Conservation (phyloP, 805 yeast species). For the Candida ovalis region DNA sequence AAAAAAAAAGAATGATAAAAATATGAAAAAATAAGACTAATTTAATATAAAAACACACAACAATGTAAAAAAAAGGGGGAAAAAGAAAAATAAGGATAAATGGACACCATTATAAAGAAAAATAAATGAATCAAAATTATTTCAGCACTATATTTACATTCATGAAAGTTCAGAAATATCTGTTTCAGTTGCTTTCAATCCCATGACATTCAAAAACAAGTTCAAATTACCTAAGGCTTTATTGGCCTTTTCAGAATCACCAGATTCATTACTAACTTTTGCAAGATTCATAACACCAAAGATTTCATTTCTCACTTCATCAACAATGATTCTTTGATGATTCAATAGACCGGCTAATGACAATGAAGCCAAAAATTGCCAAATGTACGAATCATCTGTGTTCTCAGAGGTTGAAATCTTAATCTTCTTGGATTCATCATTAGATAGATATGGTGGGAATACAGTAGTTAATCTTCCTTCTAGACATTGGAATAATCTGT, state of each 20-base stretch:
- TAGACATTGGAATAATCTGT: conserved; percentile 70
- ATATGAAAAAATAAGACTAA: no score
- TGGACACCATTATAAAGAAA: neutral
- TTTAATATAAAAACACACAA: neutral
- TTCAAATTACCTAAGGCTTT: conserved; percentile 71
- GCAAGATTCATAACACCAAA: conserved; percentile 84
- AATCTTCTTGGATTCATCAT: conserved; percentile 29
- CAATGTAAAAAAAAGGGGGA: neutral
- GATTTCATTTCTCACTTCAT: conserved; percentile 89
- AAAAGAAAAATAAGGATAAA: neutral
- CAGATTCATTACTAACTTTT: conserved; percentile 38
- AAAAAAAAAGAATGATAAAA: no score
- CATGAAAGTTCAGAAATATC: conserved; percentile 74
- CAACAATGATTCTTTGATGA: conserved; percentile 91
- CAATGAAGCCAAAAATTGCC: conserved; percentile 95
- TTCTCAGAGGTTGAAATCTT: conserved; percentile 24
- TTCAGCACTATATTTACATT: neutral
- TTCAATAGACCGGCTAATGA: conserved; percentile 86
- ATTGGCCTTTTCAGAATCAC: conserved; percentile 46
- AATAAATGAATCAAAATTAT: neutral
- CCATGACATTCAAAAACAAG: conserved; percentile 93
- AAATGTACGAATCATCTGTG: conserved; percentile 78
- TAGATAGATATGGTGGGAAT: conserved; percentile 66
- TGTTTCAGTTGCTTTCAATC: conserved; percentile 84
- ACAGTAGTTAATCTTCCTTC: conserved; percentile 74